Conservation (phyloP, 352 stramenopile genomes). For the Globisporangium paroecandrum region DNA sequence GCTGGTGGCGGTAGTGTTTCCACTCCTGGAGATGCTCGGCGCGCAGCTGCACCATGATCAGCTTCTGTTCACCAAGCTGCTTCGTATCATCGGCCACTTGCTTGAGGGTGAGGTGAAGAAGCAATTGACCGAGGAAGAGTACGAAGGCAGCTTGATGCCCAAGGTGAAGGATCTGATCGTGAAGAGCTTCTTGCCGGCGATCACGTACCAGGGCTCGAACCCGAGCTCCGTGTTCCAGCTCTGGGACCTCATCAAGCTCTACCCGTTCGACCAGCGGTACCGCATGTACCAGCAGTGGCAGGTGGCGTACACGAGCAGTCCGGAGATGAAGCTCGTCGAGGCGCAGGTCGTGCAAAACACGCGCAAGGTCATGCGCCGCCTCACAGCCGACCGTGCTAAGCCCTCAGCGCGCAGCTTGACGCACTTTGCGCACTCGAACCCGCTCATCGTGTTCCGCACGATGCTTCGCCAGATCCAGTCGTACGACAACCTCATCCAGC, state of each 20-base stretch:
- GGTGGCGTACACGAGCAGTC: slow-evolving; percentile 47
- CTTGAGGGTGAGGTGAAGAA: slow-evolving; percentile 37
- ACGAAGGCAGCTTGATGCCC: slow-evolving; percentile 17
- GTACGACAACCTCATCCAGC: slow-evolving; percentile 96
- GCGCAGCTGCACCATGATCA: slow-evolving; percentile 65
- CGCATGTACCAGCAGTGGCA: slow-evolving; percentile 81
- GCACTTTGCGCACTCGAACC: slow-evolving; percentile 92
- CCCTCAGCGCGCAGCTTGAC: slow-evolving; percentile 70
- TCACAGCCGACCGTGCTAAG: slow-evolving; percentile 80
- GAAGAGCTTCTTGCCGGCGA: slow-evolving; percentile 63
- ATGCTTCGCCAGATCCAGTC: slow-evolving; percentile 96
- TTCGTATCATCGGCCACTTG: slow-evolving; percentile 57
- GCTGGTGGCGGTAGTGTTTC: slow-evolving; percentile 47
- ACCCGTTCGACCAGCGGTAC: slow-evolving; percentile 78
- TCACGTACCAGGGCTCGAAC: slow-evolving; percentile 74
- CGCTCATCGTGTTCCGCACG: slow-evolving; percentile 91
- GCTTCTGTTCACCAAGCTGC: slow-evolving; percentile 69
- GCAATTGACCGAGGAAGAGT: slow-evolving; percentile 1
- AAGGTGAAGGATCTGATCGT: slow-evolving; percentile 54
- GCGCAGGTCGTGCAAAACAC: slow-evolving; percentile 69
- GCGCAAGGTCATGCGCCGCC: slow-evolving; percentile 70
- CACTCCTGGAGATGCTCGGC: slow-evolving; percentile 63
- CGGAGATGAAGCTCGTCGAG: slow-evolving; percentile 65
- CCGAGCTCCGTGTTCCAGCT: slow-evolving; percentile 72
- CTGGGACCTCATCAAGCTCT: slow-evolving; percentile 81